phyloP scores from a whole-genome alignment of 768 basidiomycete species.

The Lactarius trivialis region DNA sequence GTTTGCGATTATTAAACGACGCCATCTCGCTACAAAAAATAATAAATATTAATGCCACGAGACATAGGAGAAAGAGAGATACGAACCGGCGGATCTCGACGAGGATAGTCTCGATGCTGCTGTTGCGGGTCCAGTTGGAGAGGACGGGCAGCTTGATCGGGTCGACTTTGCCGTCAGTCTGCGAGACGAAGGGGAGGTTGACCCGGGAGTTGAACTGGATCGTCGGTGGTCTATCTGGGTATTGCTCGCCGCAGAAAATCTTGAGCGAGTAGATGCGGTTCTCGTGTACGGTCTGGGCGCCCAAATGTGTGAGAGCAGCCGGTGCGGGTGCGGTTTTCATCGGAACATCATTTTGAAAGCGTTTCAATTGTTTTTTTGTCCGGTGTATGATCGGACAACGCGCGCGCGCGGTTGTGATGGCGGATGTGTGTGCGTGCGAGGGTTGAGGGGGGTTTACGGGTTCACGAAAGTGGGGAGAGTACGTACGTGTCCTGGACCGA shows the following conservation, averaged over 20 bases:
- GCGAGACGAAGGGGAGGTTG: slow-evolving; percentile 88
- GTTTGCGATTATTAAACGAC: slow-evolving; percentile 81
- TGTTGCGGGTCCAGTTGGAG: slow-evolving; percentile 63
- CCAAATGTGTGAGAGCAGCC: too few species aligned
- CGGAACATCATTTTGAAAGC: background rate
- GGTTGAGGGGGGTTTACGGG: slow-evolving; percentile 9
- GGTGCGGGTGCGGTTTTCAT: too few species aligned
- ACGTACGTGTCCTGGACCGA: slow-evolving; percentile 94
- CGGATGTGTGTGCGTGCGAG: background rate
- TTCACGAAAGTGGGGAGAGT: slow-evolving; percentile 1
- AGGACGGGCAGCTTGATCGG: slow-evolving; percentile 64
- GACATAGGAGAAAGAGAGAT: background rate
- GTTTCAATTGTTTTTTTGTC: background rate
- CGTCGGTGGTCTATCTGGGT: slow-evolving; percentile 72
- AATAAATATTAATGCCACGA: background rate
- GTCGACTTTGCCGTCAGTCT: slow-evolving; percentile 72
- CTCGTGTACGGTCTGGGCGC: slow-evolving; percentile 86
- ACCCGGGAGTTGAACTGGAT: slow-evolving; percentile 86
- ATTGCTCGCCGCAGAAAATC: slow-evolving; percentile 71
- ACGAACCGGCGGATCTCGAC: slow-evolving; percentile 89
- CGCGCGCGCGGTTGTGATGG: slow-evolving; percentile 10
- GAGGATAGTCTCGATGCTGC: slow-evolving; percentile 81
- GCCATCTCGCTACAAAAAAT: slow-evolving; percentile 78
- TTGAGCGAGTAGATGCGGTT: slow-evolving; percentile 96
- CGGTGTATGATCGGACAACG: background rate